Evolutionary conservation across 805 yeast species (phyloP).

Genomic region (Huiozyma sinensis): DNA sequence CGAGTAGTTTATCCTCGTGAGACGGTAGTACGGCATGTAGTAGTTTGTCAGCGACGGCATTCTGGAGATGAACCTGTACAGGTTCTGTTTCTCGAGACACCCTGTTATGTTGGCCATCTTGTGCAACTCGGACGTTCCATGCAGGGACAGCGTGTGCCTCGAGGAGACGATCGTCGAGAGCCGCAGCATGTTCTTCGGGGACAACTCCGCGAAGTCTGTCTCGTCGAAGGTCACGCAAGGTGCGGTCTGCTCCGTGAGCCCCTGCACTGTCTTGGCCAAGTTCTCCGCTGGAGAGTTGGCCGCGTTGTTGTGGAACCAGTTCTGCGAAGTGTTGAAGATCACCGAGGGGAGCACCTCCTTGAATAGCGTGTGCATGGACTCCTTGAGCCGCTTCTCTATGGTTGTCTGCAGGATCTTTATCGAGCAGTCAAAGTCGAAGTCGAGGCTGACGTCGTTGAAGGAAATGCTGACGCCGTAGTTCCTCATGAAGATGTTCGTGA

Average conservation of each 20-base stretch:
- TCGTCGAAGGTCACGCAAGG: constrained; percentile 13
- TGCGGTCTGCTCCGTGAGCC: no score
- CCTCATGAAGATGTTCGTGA: constrained; percentile 26
- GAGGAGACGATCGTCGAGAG: constrained; percentile 60
- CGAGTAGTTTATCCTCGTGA: neutral
- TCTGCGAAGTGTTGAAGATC: constrained; percentile 27
- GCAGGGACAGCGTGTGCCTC: constrained; percentile 70
- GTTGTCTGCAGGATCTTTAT: constrained; percentile 26
- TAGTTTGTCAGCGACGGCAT: constrained; percentile 24
- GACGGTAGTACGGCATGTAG: neutral
- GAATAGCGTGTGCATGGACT: constrained; percentile 26
- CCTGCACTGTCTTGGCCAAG: constrained; percentile 3
- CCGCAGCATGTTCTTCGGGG: constrained; percentile 57
- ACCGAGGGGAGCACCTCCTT: constrained; percentile 27
- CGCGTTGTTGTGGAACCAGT: constrained; percentile 16
- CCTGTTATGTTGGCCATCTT: constrained; percentile 30
- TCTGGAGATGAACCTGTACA: constrained; percentile 24
- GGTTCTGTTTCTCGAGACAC: constrained; percentile 27
- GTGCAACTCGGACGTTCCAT: constrained; percentile 37
- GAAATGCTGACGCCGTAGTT: constrained; percentile 26
- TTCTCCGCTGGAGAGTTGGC: neutral
- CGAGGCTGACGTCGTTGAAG: constrained; percentile 29
- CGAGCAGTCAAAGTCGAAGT: constrained; percentile 29
- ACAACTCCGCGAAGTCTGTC: constrained; percentile 32
- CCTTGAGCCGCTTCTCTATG: constrained; percentile 26